Evolutionary conservation across 1,139 yeast genomes (phyloP).

Genomic region (Pichia sp.): DNA sequence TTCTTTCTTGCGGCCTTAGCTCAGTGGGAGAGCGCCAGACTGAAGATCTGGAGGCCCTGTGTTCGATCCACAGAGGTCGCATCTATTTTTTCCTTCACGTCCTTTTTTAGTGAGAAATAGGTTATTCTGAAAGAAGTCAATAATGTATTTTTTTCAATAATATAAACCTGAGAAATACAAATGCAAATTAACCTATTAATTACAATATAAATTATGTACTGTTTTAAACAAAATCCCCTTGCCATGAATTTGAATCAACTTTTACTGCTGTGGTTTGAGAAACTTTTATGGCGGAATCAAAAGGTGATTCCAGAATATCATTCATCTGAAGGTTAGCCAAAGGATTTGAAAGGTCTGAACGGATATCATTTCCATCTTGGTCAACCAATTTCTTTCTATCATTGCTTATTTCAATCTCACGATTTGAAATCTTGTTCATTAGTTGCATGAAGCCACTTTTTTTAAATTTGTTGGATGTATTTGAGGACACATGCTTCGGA

Average conservation of each 20-base stretch:
- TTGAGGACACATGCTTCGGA: slow-evolving; percentile 23
- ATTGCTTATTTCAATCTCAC: slow-evolving; percentile 30
- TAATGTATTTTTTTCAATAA: background rate
- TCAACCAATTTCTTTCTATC: slow-evolving; percentile 29
- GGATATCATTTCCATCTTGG: slow-evolving; percentile 13
- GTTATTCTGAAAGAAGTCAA: background rate
- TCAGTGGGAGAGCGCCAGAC: slow-evolving; percentile 92
- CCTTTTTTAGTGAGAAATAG: background rate
- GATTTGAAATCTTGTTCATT: slow-evolving; percentile 31
- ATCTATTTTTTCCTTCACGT: slow-evolving; percentile 24
- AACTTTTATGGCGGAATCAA: slow-evolving; percentile 12
- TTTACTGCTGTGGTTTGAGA: background rate
- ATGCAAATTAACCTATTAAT: background rate
- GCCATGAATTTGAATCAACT: slow-evolving; percentile 11
- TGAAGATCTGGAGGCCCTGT: slow-evolving; percentile 92
- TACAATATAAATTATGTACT: background rate
- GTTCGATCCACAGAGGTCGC: slow-evolving; percentile 93
- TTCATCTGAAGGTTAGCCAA: background rate
- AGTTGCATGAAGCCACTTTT: slow-evolving; percentile 32
- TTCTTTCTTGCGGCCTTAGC: slow-evolving; percentile 54
- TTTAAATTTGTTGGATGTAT: slow-evolving; percentile 29
- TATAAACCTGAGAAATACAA: background rate
- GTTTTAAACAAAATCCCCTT: slow-evolving; percentile 12
- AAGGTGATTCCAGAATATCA: slow-evolving; percentile 8
- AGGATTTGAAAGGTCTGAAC: slow-evolving; percentile 9